Conservation (phyloP, 306 rosid genomes). For the Rosa rugosa region DNA sequence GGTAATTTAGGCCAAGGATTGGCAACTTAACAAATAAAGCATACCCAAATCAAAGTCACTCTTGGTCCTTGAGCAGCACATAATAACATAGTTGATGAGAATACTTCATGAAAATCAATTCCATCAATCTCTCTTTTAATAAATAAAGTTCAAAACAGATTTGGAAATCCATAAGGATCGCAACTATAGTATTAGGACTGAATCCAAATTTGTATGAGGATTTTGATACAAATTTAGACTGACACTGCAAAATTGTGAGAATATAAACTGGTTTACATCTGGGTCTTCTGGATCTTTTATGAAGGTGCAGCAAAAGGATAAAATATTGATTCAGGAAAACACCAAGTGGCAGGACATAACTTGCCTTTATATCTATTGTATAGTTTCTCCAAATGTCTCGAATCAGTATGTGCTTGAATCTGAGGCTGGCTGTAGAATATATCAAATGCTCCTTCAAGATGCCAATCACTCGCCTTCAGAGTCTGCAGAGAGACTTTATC, state of each 20-base stretch:
- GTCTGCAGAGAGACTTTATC: slow-evolving; percentile 84
- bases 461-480: slow-evolving; percentile 92
- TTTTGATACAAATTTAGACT: not conserved
- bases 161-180: not conserved
- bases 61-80: not conserved
- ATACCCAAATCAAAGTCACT: not conserved
- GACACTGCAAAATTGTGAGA: not conserved
- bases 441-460: slow-evolving; percentile 99
- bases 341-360: slow-evolving; percentile 20
- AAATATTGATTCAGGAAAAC: not conserved
- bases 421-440: slow-evolving; percentile 94
- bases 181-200: not conserved
- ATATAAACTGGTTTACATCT: not conserved
- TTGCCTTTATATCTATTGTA: slow-evolving; percentile 96
- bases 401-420: slow-evolving; percentile 65
- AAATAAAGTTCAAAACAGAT: not conserved
- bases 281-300: not conserved
- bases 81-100: not conserved
- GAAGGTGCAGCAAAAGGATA: not conserved
- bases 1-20: not conserved
- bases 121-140: not conserved
- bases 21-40: not conserved
- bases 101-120: not conserved
- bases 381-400: slow-evolving; percentile 94
- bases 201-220: not conserved